Evolutionary conservation across 179 eudicot genomes (phyloP).

Genomic region (Pouteria campechiana): DNA sequence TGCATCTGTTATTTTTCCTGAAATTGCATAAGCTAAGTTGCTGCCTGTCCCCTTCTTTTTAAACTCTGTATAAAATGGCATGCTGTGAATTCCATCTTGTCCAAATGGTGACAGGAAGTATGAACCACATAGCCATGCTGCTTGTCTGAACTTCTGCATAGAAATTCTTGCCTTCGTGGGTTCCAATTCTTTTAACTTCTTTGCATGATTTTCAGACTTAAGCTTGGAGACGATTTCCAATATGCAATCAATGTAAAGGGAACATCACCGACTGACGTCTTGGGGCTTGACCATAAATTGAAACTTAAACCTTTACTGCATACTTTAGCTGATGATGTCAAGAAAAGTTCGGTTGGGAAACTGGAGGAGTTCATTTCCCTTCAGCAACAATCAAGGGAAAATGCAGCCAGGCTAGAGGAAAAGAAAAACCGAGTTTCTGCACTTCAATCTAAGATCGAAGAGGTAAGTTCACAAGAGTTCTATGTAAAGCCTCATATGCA

Average conservation of each 20-base stretch:
- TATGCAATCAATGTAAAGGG: constrained; percentile 59
- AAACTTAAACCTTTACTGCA: constrained; percentile 56
- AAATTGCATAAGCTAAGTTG: too few relatives aligned
- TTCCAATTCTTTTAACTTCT: background rate
- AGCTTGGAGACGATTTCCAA: constrained; percentile 66
- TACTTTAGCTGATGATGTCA: constrained; percentile 46
- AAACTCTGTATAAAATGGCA: too few relatives aligned
- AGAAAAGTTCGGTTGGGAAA: constrained; percentile 47
- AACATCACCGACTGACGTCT: constrained; percentile 53
- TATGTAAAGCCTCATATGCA: background rate
- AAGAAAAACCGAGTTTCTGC: constrained; percentile 42
- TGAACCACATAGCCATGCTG: too few relatives aligned
- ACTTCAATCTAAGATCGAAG: constrained; percentile 51
- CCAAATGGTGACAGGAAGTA: too few relatives aligned
- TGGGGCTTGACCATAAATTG: constrained; percentile 71
- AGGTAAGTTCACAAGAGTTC: constrained; percentile 31
- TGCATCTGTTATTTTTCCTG: too few relatives aligned
- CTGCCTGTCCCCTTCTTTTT: too few relatives aligned
- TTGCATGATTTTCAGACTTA: constrained; percentile 33
- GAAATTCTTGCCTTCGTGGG: too few relatives aligned
- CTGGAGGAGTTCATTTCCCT: constrained; percentile 68
- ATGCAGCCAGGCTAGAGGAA: constrained; percentile 44
- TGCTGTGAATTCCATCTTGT: too few relatives aligned
- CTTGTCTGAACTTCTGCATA: too few relatives aligned
- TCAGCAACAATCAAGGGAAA: constrained; percentile 58